Evolutionary conservation across 805 yeast genomes (phyloP), one percentile per base, ranked within the genome.

Genomic region (Ogataea saltuana): DNA sequence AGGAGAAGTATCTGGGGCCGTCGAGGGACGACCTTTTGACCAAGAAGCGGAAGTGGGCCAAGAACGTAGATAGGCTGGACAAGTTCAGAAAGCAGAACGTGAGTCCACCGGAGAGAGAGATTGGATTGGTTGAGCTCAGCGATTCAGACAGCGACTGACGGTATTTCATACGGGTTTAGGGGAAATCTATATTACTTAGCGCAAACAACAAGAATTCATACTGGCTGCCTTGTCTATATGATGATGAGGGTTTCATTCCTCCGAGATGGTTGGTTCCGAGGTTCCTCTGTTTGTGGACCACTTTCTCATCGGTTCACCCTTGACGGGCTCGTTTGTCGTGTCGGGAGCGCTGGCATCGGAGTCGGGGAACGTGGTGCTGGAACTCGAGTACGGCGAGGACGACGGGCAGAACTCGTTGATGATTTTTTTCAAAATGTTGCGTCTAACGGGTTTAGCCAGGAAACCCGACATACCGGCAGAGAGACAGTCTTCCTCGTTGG

Each of bases 381-480:
- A 21, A 4, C 18, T 34, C 4, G 42, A 13, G n/a, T 9, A 16
- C 4, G 31, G 37, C 19, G 35, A 25, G 15, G 42, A 27, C 8
- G 31, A 15, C 10, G 56, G 53, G 44, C 79, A 70, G 50, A 74
- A 74, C 53, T 75, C 75, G 17, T 55, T 58, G 22, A 81, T 67
- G 22, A 85, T 75, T 49, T 78, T 76, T 48, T 80, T 73, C 49
- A 89, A 67, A 47, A 84, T 78, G 10, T 78, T 71, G 59, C 96
- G 74, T 61, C 87, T 75, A 17, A 89, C 80, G 0, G 99, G 99
- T 55, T 91, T 91, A 2, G 95, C 76, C 50, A 91, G 71, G 63
- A 91, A 91, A 12, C 93, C 95, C 50, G 83, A 72, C 98, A 91
- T 93, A 3, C 98, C 98, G n/a, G 85, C 82, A 15, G 80, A 83